phyloP scores from a whole-genome alignment of 805 yeast genomes.

The Yarrowia sp. region DNA sequence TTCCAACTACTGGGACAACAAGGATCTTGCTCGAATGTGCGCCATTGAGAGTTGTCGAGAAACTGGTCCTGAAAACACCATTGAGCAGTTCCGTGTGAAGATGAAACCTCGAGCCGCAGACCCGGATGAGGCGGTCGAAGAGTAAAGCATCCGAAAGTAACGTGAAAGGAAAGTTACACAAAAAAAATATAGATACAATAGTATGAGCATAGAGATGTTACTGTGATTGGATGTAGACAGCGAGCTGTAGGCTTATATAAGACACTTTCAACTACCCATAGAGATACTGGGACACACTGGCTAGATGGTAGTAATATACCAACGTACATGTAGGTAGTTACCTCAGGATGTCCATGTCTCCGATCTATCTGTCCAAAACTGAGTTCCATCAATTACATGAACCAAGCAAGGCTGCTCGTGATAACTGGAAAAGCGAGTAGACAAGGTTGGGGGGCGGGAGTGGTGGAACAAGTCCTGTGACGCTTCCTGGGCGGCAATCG shows the following conservation, averaged over 20 bases:
- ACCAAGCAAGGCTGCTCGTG: background rate
- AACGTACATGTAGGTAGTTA: no score
- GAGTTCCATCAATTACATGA: background rate
- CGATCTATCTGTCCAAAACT: no score
- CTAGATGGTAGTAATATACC: no score
- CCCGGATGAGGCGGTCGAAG: background rate
- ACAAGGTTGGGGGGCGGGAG: background rate
- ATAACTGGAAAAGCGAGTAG: background rate
- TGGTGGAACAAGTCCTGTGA: background rate
- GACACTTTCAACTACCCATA: no score
- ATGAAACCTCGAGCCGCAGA: slow-evolving; percentile 22
- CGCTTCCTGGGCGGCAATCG: background rate
- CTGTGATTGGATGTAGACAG: background rate
- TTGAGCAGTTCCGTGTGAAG: slow-evolving; percentile 31
- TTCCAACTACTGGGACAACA: slow-evolving; percentile 82
- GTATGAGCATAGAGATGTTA: background rate
- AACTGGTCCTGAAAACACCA: slow-evolving; percentile 34
- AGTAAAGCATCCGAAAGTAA: background rate
- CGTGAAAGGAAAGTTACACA: no score
- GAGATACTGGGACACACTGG: no score
- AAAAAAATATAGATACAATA: background rate
- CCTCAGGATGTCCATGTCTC: no score
- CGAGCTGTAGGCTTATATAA: no score
- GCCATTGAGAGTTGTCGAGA: slow-evolving; percentile 40
- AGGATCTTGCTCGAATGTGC: slow-evolving; percentile 67